A percentile compares a stretch with the other conserved stretches of the same genome.
Evolutionary conservation across 345 rosid genomes (phyloP).

Genomic region (Brassica nigra): DNA sequence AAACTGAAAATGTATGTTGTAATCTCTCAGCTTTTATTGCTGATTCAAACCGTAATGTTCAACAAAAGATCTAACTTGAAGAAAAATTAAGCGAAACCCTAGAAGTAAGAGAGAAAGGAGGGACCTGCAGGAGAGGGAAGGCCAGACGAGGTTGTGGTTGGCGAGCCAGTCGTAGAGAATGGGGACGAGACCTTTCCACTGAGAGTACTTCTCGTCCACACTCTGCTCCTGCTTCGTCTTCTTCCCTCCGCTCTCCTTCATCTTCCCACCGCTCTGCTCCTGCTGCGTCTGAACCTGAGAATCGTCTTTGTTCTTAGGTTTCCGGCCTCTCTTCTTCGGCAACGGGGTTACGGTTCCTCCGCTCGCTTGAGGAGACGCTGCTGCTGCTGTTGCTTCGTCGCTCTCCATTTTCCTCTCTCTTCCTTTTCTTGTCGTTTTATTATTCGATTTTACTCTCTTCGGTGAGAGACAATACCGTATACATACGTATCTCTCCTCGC

Average conservation of each 20-base stretch:
- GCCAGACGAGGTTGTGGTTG: conserved; percentile 99
- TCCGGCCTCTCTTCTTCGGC: conserved; percentile 90
- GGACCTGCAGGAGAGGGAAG: conserved; percentile 99
- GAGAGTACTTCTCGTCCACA: conserved; percentile 86
- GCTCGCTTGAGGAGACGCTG: conserved; percentile 36
- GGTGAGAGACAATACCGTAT: neutral
- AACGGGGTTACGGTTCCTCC: conserved; percentile 38
- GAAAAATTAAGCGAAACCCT: conserved; percentile 32
- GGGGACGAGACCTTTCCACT: conserved; percentile 94
- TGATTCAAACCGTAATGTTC: neutral
- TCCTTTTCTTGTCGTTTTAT: neutral
- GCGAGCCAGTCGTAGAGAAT: conserved; percentile 99
- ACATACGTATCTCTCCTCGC: neutral
- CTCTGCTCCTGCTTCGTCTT: conserved; percentile 48
- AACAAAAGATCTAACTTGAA: neutral
- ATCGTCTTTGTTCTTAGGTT: conserved; percentile 83
- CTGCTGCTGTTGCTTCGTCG: conserved; percentile 46
- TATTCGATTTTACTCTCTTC: neutral
- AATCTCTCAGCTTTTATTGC: neutral
- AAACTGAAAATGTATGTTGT: neutral
- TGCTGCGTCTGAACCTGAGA: conserved; percentile 41
- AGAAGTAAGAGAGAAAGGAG: conserved; percentile 29
- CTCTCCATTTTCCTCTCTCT: conserved; percentile 30
- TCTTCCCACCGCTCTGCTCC: conserved; percentile 20
- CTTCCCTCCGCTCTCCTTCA: conserved; percentile 39